Percentiles rank a stretch among this genome's conserved stretches.
Conservation (phyloP, 1,284 basidiomycete genomes). For the Xerocomus cyaneibrunnescens region DNA sequence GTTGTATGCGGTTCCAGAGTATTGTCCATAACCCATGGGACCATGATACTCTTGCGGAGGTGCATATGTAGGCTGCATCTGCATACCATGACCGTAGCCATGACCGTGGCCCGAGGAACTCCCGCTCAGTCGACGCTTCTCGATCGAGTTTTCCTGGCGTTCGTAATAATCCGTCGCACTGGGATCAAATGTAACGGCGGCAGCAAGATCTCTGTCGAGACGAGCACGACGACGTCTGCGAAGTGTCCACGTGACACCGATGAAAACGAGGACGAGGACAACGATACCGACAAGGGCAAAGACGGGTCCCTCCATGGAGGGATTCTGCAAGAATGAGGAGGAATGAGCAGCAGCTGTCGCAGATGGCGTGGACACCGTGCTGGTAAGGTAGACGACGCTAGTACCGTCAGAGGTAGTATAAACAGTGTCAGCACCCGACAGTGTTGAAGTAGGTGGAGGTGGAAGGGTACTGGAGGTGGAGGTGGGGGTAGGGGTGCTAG, state of each 20-base stretch:
- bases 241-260: conserved; percentile 46
- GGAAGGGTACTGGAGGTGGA: conserved; percentile 7
- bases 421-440: conserved; percentile 10
- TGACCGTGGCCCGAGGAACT: conserved; percentile 37
- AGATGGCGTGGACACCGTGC: conserved; percentile 18
- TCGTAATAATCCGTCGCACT: conserved; percentile 34
- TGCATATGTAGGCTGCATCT: conserved; percentile 20
- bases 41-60: conserved; percentile 22
- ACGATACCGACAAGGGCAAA: conserved; percentile 56
- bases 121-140: conserved; percentile 39
- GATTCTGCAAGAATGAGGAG: conserved; percentile 59
- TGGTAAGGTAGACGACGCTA: conserved; percentile 31
- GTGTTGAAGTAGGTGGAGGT: conserved; percentile 8
- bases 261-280: conserved; percentile 47
- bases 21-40: conserved; percentile 20
- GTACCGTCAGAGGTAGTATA: conserved; percentile 24
- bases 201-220: conserved; percentile 40
- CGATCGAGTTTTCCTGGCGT: conserved; percentile 27
- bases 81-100: conserved; percentile 19
- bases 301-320: conserved; percentile 54
- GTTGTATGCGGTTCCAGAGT: conserved; percentile 11
- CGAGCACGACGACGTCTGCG: conserved; percentile 49
- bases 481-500: neutral
- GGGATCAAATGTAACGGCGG: conserved; percentile 58
- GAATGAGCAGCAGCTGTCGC: conserved; percentile 23